A percentile compares a stretch with the other conserved stretches of the same genome.
These are phyloP conservation scores for Stephania cephalantha DNA, from an alignment of 164 flowering plant genomes.

Conservation along the genomic window DNA sequence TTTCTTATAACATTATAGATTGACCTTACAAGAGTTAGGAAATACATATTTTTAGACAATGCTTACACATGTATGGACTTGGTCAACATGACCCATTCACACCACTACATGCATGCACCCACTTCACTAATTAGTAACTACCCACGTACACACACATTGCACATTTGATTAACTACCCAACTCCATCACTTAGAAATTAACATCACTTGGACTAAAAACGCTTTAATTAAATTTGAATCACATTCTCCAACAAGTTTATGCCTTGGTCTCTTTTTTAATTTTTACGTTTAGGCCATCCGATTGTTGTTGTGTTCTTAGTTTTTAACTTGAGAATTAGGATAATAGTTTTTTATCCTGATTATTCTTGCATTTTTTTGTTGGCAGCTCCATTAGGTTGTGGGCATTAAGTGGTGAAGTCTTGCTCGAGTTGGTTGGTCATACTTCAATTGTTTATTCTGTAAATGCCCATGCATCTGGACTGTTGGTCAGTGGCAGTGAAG, in stretches of 20 bases:
- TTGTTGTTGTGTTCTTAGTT: not conserved
- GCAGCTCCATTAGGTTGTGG: constrained; percentile 88
- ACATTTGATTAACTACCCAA: no score
- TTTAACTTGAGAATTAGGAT: not conserved
- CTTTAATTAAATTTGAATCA: no score
- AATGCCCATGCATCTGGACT: constrained; percentile 83
- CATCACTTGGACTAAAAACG: no score
- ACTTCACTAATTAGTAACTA: no score
- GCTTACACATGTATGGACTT: no score
- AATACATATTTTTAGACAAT: no score
- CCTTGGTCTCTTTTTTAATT: not conserved
- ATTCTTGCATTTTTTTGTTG: constrained; percentile 10
- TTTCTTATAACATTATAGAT: no score
- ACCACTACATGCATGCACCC: no score
- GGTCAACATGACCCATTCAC: no score
- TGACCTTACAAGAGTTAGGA: no score
- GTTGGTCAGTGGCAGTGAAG: constrained; percentile 92
- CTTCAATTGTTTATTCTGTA: constrained; percentile 91
- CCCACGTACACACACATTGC: no score
- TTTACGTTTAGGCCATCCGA: not conserved
- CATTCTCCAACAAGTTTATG: not conserved
- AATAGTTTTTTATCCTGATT: constrained; percentile 1
- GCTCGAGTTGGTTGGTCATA: constrained; percentile 97
- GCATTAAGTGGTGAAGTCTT: constrained; percentile 73
- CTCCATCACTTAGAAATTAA: no score